phyloP scores from a whole-genome alignment of 352 stramenopile genomes.

The Phytophthora ramorum region DNA sequence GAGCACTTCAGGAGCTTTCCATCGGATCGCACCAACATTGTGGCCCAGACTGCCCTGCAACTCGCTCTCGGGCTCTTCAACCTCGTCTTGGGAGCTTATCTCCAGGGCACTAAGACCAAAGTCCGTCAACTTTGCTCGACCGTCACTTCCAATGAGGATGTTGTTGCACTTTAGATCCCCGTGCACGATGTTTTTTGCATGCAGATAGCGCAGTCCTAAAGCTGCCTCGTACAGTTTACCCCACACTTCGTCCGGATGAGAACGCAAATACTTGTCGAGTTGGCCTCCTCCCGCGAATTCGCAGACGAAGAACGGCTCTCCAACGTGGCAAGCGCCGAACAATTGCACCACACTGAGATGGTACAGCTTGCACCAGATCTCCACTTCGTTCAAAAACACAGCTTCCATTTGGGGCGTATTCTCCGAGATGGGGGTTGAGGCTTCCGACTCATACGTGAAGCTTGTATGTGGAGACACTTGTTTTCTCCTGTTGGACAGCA shows the following conservation, averaged over 20 bases:
- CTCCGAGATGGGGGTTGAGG: not conserved
- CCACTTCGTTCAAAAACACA: constrained; percentile 23
- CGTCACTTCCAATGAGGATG: constrained; percentile 24
- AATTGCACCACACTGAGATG: constrained; percentile 18
- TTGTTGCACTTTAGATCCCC: constrained; percentile 66
- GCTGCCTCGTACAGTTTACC: constrained; percentile 33
- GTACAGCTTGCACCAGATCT: constrained; percentile 16
- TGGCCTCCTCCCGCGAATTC: constrained; percentile 16
- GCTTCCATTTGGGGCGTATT: not conserved
- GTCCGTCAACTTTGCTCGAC: constrained; percentile 20
- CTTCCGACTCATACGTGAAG: not conserved
- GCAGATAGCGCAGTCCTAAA: constrained; percentile 63
- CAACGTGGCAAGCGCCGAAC: constrained; percentile 11
- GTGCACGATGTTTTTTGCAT: constrained; percentile 53
- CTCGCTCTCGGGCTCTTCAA: constrained; percentile 1
- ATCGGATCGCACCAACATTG: constrained; percentile 6
- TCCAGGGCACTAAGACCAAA: constrained; percentile 20
- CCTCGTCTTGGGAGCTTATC: not conserved
- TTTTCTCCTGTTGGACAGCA: constrained; percentile 15
- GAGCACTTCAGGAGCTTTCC: constrained; percentile 26
- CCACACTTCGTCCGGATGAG: constrained; percentile 12
- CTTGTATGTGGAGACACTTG: not conserved
- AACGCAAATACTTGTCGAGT: constrained; percentile 12
- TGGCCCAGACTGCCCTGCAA: constrained; percentile 1
- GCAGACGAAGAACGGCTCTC: constrained; percentile 18